These are phyloP conservation scores for Suillus subalutaceus DNA, from an alignment of 768 basidiomycete species.

Conservation along the genomic window DNA sequence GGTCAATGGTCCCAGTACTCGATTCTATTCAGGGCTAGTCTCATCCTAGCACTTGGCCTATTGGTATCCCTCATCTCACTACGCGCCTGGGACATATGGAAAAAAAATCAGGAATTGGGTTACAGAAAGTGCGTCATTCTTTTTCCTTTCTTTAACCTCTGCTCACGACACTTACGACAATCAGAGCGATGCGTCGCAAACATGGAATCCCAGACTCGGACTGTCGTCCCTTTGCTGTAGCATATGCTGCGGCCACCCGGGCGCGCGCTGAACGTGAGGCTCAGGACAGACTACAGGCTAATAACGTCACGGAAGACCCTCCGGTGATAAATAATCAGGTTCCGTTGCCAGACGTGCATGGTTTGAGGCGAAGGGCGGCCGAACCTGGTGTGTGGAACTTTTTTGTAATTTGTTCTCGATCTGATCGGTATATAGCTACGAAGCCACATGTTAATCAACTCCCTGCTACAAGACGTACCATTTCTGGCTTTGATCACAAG, in stretches of 20 bases:
- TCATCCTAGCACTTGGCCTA: slow-evolving; percentile 37
- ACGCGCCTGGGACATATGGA: slow-evolving; percentile 48
- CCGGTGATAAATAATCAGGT: slow-evolving; percentile 28
- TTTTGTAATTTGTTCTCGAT: slow-evolving; percentile 22
- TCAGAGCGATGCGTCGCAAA: slow-evolving; percentile 70
- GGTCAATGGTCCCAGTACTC: slow-evolving; percentile 40
- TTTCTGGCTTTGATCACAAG: slow-evolving; percentile 19
- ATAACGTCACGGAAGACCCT: slow-evolving; percentile 27
- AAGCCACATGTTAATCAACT: slow-evolving; percentile 23
- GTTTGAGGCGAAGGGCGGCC: slow-evolving; percentile 46
- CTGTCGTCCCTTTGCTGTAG: slow-evolving; percentile 83
- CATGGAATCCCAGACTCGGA: slow-evolving; percentile 87
- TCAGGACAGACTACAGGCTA: slow-evolving; percentile 39
- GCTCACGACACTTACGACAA: slow-evolving; percentile 20
- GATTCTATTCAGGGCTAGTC: slow-evolving; percentile 38
- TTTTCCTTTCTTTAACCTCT: slow-evolving; percentile 3
- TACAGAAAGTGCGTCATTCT: slow-evolving; percentile 60
- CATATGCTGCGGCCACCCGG: slow-evolving; percentile 72
- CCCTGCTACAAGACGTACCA: slow-evolving; percentile 16
- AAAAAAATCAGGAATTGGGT: slow-evolving; percentile 62
- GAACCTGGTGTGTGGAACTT: slow-evolving; percentile 45
- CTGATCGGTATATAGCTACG: slow-evolving; percentile 30
- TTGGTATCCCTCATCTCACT: slow-evolving; percentile 36
- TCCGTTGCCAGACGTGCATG: slow-evolving; percentile 40
- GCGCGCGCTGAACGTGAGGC: slow-evolving; percentile 56